These are phyloP conservation scores for Eremothecium coryli DNA, from an alignment of 1,139 yeast genomes.

Conservation along the genomic window DNA sequence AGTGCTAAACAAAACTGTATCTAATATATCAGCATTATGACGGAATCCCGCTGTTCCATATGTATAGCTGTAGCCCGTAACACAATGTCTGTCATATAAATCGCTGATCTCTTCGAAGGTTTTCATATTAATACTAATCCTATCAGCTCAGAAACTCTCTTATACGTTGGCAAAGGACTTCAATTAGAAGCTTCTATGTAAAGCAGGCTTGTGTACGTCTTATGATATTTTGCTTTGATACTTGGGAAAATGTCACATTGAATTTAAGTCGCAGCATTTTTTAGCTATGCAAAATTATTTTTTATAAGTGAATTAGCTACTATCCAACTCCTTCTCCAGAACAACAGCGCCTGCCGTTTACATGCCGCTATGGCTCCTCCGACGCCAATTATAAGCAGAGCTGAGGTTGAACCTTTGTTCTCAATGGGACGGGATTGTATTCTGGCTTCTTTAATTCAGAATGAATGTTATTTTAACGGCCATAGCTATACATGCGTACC, in stretches of 20 bases:
- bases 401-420: slow-evolving; percentile 14
- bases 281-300: too few relatives aligned
- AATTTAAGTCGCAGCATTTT: too few relatives aligned
- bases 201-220: too few relatives aligned
- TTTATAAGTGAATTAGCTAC: background rate
- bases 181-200: too few relatives aligned
- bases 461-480: slow-evolving; percentile 28
- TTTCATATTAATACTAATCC: background rate
- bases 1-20: slow-evolving; percentile 76
- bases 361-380: slow-evolving; percentile 30
- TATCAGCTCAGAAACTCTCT: too few relatives aligned
- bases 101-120: slow-evolving; percentile 3
- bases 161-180: too few relatives aligned
- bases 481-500: slow-evolving; percentile 44
- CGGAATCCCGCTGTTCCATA: slow-evolving; percentile 99
- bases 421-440: slow-evolving; percentile 17
- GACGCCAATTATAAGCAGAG: slow-evolving; percentile 27
- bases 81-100: slow-evolving; percentile 15
- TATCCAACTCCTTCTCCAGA: background rate
- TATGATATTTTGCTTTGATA: too few relatives aligned
- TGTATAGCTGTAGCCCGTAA: slow-evolving; percentile 38
- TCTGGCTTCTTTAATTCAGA: slow-evolving; percentile 27
- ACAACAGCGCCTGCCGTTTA: background rate
- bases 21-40: slow-evolving; percentile 58
- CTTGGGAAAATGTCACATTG: too few relatives aligned